Conservation (phyloP, 2,329 filamentous ascomycete species). For the Diaporthe capsici region DNA sequence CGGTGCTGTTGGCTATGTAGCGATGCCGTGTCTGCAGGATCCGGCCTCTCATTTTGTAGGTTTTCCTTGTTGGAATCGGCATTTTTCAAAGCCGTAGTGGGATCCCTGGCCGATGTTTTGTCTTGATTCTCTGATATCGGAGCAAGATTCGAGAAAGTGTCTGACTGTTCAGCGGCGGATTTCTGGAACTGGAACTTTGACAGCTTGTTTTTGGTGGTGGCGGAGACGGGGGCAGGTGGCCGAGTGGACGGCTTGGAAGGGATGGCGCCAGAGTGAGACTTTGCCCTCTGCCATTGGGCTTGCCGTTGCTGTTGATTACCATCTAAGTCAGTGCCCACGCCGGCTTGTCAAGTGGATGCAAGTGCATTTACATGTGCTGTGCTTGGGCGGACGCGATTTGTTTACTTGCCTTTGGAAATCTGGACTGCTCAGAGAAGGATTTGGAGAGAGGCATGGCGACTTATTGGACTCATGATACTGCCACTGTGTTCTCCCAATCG, state of each 20-base stretch:
- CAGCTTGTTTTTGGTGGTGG: constrained; percentile 72
- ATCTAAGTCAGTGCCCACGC: not conserved
- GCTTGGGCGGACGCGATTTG: not conserved
- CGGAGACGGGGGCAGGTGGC: constrained; percentile 64
- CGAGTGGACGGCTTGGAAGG: constrained; percentile 51
- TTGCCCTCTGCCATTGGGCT: constrained; percentile 67
- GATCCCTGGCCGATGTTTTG: constrained; percentile 25
- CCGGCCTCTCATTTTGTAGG: constrained; percentile 40
- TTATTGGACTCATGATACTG: constrained; percentile 42
- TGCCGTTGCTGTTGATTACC: constrained; percentile 50
- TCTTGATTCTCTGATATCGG: not conserved
- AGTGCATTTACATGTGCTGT: not conserved
- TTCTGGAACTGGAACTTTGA: constrained; percentile 69
- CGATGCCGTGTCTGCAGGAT: constrained; percentile 16
- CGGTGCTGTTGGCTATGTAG: constrained; percentile 11
- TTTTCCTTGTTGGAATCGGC: constrained; percentile 45
- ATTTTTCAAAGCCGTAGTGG: not conserved
- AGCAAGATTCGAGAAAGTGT: constrained; percentile 1
- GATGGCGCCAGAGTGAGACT: constrained; percentile 60
- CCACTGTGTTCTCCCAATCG: constrained; percentile 20
- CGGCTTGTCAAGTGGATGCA: not conserved
- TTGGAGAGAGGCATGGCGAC: constrained; percentile 56
- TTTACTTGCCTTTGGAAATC: constrained; percentile 48
- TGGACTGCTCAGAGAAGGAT: constrained; percentile 57
- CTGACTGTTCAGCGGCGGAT: constrained; percentile 44